Conservation (phyloP, 2,329 filamentous ascomycete species). For the Botrytis hyacinthi region DNA sequence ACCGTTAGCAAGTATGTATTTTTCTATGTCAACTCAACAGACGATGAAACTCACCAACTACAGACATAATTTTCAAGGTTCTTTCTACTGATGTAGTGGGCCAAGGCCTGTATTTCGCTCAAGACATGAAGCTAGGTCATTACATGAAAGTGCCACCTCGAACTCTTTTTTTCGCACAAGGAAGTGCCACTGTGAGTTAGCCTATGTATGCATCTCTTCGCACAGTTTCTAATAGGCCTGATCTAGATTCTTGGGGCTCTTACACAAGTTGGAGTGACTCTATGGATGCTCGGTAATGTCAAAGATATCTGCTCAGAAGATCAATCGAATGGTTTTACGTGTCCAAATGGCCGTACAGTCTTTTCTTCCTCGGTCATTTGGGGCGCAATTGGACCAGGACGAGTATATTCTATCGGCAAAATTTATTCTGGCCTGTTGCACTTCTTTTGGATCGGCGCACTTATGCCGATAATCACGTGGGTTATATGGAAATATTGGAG, state of each 20-base stretch:
- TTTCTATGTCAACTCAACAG: conserved; percentile 33
- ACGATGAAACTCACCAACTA: conserved; percentile 52
- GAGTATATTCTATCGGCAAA: conserved; percentile 65
- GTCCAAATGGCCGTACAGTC: conserved; percentile 51
- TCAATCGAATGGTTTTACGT: conserved; percentile 56
- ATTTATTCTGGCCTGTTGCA: conserved; percentile 65
- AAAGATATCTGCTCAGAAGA: conserved; percentile 58
- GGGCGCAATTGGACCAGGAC: conserved; percentile 69
- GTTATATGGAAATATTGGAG: conserved; percentile 41
- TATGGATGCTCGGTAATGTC: conserved; percentile 60
- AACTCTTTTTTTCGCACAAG: conserved; percentile 43
- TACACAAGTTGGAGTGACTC: conserved; percentile 63
- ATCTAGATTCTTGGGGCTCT: conserved; percentile 57
- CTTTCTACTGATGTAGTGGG: conserved; percentile 44
- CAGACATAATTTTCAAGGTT: conserved; percentile 77
- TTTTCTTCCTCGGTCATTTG: conserved; percentile 73
- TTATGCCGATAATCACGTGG: conserved; percentile 58
- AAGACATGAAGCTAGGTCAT: conserved; percentile 51
- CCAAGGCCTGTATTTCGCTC: conserved; percentile 47
- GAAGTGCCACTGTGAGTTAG: conserved; percentile 59
- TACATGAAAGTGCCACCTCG: conserved; percentile 42
- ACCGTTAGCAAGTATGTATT: conserved; percentile 68
- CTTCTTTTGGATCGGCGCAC: conserved; percentile 68
- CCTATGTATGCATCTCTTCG: conserved; percentile 33
- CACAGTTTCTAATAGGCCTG: neutral